A percentile compares a stretch with the other conserved stretches of the same genome.
phyloP scores from a whole-genome alignment of 805 yeast genomes.

The Nakazawaea ernobii region DNA sequence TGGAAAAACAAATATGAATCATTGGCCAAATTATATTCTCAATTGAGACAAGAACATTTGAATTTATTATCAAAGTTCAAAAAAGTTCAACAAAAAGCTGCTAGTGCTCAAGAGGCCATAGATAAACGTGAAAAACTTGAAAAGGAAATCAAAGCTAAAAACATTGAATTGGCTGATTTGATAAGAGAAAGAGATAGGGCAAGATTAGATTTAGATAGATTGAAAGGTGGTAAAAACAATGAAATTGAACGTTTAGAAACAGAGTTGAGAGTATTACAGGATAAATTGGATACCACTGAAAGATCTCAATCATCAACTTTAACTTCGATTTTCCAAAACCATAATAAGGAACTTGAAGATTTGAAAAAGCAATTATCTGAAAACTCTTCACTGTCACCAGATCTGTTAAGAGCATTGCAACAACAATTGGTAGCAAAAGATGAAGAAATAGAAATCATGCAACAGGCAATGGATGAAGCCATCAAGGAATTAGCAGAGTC shows the following conservation, averaged over 20 bases:
- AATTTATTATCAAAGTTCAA: slow-evolving; percentile 72
- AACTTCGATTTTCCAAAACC: slow-evolving; percentile 52
- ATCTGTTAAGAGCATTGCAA: slow-evolving; percentile 28
- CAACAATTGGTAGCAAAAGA: slow-evolving; percentile 58
- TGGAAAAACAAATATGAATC: slow-evolving; percentile 90
- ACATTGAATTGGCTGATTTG: slow-evolving; percentile 80
- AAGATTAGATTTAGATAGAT: slow-evolving; percentile 70
- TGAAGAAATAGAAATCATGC: slow-evolving; percentile 71
- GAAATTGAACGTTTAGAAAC: slow-evolving; percentile 63
- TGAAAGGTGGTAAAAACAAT: slow-evolving; percentile 56
- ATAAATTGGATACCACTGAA: slow-evolving; percentile 53
- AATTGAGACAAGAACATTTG: slow-evolving; percentile 86
- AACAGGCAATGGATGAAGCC: slow-evolving; percentile 74
- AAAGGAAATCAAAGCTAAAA: slow-evolving; percentile 77
- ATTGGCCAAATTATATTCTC: slow-evolving; percentile 83
- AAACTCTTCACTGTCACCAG: slow-evolving; percentile 18
- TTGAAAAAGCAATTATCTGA: slow-evolving; percentile 34
- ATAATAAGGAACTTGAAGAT: slow-evolving; percentile 55
- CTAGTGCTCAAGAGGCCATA: slow-evolving; percentile 84
- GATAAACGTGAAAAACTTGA: slow-evolving; percentile 78
- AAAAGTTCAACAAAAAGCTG: slow-evolving; percentile 78
- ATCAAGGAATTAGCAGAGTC: slow-evolving; percentile 49
- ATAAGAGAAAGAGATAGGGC: slow-evolving; percentile 89
- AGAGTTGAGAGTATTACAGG: slow-evolving; percentile 55
- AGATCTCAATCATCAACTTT: slow-evolving; percentile 60